Evolutionary conservation across 2,329 filamentous ascomycete genomes (phyloP), one percentile per base, ranked within the genome.

Genomic region (Fusarium goolgardi): DNA sequence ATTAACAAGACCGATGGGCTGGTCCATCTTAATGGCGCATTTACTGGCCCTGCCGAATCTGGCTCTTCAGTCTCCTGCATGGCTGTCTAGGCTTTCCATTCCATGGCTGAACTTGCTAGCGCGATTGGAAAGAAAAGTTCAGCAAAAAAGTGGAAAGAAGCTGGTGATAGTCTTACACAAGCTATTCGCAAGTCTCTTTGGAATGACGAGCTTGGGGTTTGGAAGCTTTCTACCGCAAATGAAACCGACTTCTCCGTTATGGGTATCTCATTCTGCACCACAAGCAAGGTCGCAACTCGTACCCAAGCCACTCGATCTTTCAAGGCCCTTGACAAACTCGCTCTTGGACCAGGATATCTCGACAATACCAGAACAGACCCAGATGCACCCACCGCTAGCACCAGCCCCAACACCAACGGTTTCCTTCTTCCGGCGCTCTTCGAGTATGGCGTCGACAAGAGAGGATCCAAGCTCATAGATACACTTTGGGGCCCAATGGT

Each of bases 351-450:
- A 13, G 54, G 57, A 9, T 60, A 60, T 12, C 27, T 59, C 11
- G 57, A 60, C n/a, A 56, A 56, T 16, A 59, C 57, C 0, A 40
- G 16, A 1, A 39, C 56, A 4, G 20, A 60, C 12, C 34, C 39
- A 9, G 34, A 51, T 11, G 43, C 31, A 9, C 57, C 23, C 1
- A 46, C 57, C 3, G 47, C 54, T 3, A 60, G 56, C 15, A 60
- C 59, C 23, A 59, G 54, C 8, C 54, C 57, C 8, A 60, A 59
- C n/a, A 60, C 57, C 4, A 60, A 60, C 16, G 57, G 57, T 0
- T 40, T 60, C 2, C 43, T 60, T 2, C 57, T 59, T 5, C 43
- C 45, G 4, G 54, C 57, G 12, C 56, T 59, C 10, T 39, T 60
- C 6, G 54, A 32, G 8, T 27, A 31, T 8, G 54, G 37, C 3